Percentiles rank a stretch among this genome's conserved stretches.
phyloP scores from a whole-genome alignment of 106 monocot genomes.

The Alisma plantagoaquatica region DNA sequence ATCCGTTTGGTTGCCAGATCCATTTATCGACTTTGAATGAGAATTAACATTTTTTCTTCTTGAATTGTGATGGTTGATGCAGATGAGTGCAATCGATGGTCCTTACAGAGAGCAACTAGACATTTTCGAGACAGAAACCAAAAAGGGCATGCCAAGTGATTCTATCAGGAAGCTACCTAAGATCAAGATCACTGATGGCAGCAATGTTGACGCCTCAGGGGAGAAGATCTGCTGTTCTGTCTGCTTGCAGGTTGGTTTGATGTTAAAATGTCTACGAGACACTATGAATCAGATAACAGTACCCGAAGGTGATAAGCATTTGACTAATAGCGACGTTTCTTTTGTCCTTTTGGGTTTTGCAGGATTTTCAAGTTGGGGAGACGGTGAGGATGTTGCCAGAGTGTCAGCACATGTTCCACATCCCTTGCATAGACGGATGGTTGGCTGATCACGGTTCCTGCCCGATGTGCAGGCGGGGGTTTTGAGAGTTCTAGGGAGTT shows the following conservation, averaged over 20 bases:
- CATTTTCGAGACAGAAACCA: conserved; percentile 48
- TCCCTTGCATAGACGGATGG: conserved; percentile 77
- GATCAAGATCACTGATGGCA: conserved; percentile 30
- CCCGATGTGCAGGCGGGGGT: conserved; percentile 61
- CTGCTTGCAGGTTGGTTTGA: conserved; percentile 29
- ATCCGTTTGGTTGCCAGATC: neutral
- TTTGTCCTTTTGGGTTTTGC: no score
- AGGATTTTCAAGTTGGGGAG: conserved; percentile 71
- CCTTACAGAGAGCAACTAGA: conserved; percentile 47
- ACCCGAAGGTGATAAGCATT: no score
- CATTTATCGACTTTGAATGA: neutral
- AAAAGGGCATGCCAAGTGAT: conserved; percentile 44
- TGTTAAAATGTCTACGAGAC: neutral
- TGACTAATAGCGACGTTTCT: no score
- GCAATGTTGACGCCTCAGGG: conserved; percentile 35
- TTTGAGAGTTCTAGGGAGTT: conserved; percentile 24
- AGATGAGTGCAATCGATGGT: conserved; percentile 59
- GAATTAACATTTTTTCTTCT: neutral
- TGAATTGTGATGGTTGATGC: conserved; percentile 1
- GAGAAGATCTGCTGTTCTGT: conserved; percentile 53
- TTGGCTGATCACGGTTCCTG: conserved; percentile 71
- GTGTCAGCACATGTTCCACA: conserved; percentile 75
- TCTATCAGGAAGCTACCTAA: conserved; percentile 44
- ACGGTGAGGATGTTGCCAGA: conserved; percentile 50
- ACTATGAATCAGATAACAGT: no score